Evolutionary conservation across 768 basidiomycete species (phyloP), one percentile per base, ranked within the genome.

Genomic region (Sporobolomyces roseus): DNA sequence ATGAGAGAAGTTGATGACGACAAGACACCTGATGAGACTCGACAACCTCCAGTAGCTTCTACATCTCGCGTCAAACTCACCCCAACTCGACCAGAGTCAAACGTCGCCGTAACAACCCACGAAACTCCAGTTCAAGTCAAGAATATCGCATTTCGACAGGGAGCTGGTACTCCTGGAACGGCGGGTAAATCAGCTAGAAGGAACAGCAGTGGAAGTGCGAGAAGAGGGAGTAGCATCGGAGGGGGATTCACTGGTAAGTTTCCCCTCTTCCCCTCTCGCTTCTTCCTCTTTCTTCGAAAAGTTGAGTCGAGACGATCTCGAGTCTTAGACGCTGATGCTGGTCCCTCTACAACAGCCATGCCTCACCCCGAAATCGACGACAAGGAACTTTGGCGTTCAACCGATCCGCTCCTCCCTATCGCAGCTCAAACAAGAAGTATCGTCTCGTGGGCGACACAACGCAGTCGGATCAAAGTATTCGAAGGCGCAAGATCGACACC

Each of bases 381-480:
- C 46, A 51, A 55, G 52, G 66, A 72, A 66, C 70, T 72, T 19
- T 72, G 66, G 43, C 62, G 65, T 35, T 72, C 70, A 32, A 72
- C 70, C 5, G 65, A 67, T 38, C 65, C 63, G 3, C 14, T 33
- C 36, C 53, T 63, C 14, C 70, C 70, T 10, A 29, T 68, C 53
- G 70, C 70, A 13, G 33, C 54, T 7, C 62, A 66, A 4, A 27
- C 66, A 10, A 58, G 70, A n/a, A 46, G 36, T 38, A 51, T 72
- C 63, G 23, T 72, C n/a, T 65, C 63, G 14, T 72, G 70, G 70
- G 45, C 70, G 30, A 49, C 70, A 27, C 70, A 72, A 30, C 65
- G 70, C 27, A 25, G 45, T 32, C 62, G 58, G 29, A n/a, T 43
- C 25, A 38, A 36, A 32, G 3, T 61, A 35, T 45, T 51, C 29